Base-by-base conservation (phyloP, 2,329 filamentous ascomycete genomes). In the Huntiella decipiens region DNA sequence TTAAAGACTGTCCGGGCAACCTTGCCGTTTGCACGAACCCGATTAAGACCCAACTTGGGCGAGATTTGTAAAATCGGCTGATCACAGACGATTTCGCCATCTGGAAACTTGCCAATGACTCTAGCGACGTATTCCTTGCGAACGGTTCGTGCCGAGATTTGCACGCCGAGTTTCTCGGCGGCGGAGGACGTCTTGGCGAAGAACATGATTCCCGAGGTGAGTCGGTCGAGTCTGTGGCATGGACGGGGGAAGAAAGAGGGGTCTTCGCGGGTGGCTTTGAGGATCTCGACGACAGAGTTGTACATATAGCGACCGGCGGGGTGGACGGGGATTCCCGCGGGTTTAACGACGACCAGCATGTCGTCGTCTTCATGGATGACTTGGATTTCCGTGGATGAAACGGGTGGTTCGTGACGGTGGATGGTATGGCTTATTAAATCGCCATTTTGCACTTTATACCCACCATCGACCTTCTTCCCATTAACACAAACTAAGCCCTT, bases 161-260 rank as follows among this genome's bases (percentile, higher is more conserved):
- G 82, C 37, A 70, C 64, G 46, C 79, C 77, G 53, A 98, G 71
- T 31, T 69, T 68, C 52, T 88, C 84, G 0, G 91, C 88, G 0
- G 82, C 83, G 55, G 77, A 74, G 34, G 78, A 70, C 52, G 83
- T 77, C 63, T 98, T 98, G 22, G 81, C 91, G 54, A 98, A 78
- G 60, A 98, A 98, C 88, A 98, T 96, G 58, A 98, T 82, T 42
- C 91, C 91, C 54, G 85, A 94, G 0, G 91, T 98, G 55, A 98
- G 65, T 44, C 91, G 71, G 59, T 98, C 91, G 22, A 98, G 73
- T n/a, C 91, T 71, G 57, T 98, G 94, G 64, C 88, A 96, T 0
- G 91, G 76, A 51, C 74, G 62, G 1, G 74, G 70, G 44, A 69
- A 58, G 58, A 74, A 78, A 22, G 62, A 60, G 16, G 61, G 60